Percentiles rank a stretch among this genome's conserved stretches.
phyloP scores from a whole-genome alignment of 148 eudicot species.

The Camellia japonica region DNA sequence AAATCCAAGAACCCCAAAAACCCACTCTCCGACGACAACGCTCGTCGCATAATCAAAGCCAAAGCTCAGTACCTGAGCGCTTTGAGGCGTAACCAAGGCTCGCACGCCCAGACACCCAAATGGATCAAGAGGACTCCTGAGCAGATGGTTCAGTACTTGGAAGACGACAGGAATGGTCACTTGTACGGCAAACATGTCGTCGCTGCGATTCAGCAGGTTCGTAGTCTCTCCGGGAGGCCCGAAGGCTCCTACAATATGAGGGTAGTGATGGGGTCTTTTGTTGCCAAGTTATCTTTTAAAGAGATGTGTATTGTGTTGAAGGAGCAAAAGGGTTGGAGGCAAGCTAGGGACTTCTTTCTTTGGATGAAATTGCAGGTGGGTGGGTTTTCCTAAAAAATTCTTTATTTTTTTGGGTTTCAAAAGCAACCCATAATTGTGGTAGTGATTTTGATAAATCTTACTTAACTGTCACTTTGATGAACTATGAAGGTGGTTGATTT shows the following conservation, averaged over 20 bases:
- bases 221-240: constrained; percentile 51
- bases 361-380: constrained; percentile 99
- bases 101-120: constrained; percentile 63
- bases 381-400: constrained; percentile 1
- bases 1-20: constrained; percentile 65
- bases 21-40: constrained; percentile 77
- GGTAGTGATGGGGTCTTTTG: constrained; percentile 71
- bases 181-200: constrained; percentile 79
- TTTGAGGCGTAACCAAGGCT: constrained; percentile 68
- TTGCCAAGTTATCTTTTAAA: constrained; percentile 66
- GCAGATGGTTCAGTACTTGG: constrained; percentile 80
- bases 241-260: constrained; percentile 78
- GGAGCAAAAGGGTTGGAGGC: constrained; percentile 78
- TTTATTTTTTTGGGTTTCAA: not conserved
- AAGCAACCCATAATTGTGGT: not conserved
- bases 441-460: not conserved
- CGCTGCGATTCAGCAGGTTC: constrained; percentile 70
- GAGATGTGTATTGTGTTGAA: constrained; percentile 93
- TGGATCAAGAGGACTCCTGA: constrained; percentile 86
- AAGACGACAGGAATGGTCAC: constrained; percentile 82
- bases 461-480: not conserved
- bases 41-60: constrained; percentile 72
- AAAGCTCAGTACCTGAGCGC: constrained; percentile 58
- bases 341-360: constrained; percentile 74
- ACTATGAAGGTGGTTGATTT: not conserved